These are phyloP conservation scores for Cylindrotheca closterium DNA, from an alignment of 108 stramenopile species.

Conservation along the genomic window DNA sequence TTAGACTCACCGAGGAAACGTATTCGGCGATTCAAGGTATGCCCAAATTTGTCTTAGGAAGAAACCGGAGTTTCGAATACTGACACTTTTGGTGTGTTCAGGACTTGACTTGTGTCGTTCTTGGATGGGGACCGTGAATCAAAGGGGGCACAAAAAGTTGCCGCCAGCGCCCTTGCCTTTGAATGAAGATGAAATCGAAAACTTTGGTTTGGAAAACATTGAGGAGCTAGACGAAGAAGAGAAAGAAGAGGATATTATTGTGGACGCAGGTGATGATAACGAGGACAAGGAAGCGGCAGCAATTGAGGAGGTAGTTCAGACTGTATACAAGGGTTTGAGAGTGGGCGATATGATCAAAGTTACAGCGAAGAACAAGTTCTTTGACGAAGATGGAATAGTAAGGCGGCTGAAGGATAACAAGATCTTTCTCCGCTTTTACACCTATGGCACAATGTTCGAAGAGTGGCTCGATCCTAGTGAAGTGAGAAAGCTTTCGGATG, in stretches of 20 bases:
- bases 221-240: conserved; percentile 51
- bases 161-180: conserved; percentile 72
- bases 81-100: neutral
- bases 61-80: neutral
- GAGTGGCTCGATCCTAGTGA: conserved; percentile 79
- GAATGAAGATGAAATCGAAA: conserved; percentile 73
- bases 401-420: conserved; percentile 72
- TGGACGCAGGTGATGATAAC: conserved; percentile 56
- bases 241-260: conserved; percentile 47
- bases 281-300: conserved; percentile 33
- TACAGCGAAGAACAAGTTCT: conserved; percentile 51
- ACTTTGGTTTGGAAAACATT: conserved; percentile 75
- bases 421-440: conserved; percentile 69
- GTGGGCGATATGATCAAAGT: conserved; percentile 85
- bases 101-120: conserved; percentile 65
- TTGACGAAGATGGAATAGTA: conserved; percentile 76
- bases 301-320: conserved; percentile 31
- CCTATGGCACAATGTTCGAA: conserved; percentile 75
- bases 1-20: conserved; percentile 57
- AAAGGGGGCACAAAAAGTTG: conserved; percentile 72
- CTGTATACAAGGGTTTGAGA: conserved; percentile 36
- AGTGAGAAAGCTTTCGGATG: conserved; percentile 62
- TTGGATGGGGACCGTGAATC: conserved; percentile 87
- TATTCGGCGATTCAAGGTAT: conserved; percentile 68
- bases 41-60: neutral